phyloP scores from a whole-genome alignment of 345 rosid species.

The Isatis tinctoria region DNA sequence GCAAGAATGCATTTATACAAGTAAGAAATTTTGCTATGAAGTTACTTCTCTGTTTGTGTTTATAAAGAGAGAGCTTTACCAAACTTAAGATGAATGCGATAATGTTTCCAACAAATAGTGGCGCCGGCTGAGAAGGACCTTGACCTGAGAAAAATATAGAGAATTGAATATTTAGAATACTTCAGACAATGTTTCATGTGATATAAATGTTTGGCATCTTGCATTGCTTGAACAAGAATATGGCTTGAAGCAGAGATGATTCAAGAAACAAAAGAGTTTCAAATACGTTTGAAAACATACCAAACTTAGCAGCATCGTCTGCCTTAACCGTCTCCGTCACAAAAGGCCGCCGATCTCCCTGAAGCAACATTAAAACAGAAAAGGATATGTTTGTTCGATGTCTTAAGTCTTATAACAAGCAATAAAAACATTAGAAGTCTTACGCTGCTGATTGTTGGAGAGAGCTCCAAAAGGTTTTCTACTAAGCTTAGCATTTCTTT shows the following conservation, averaged over 20 bases:
- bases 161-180: neutral
- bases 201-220: neutral
- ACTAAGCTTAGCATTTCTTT: constrained; percentile 84
- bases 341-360: constrained; percentile 85
- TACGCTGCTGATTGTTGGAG: constrained; percentile 80
- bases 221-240: neutral
- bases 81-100: constrained; percentile 71
- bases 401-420: neutral
- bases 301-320: constrained; percentile 84
- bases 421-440: constrained; percentile 15
- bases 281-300: constrained; percentile 36
- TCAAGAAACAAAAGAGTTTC: neutral
- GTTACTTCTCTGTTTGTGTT: constrained; percentile 3
- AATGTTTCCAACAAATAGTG: constrained; percentile 70
- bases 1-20: neutral
- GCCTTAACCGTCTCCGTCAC: constrained; percentile 96
- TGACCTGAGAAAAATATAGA: constrained; percentile 43
- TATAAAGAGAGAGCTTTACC: constrained; percentile 42
- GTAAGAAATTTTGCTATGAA: neutral
- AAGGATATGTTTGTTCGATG: neutral
- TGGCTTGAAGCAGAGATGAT: neutral
- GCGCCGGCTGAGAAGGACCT: constrained; percentile 93
- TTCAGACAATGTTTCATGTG: neutral
- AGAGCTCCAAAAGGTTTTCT: constrained; percentile 71
- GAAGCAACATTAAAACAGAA: constrained; percentile 1